Evolutionary conservation across 768 basidiomycete genomes (phyloP), one percentile per base, ranked within the genome.

Genomic region (Saitozyma sp.): DNA sequence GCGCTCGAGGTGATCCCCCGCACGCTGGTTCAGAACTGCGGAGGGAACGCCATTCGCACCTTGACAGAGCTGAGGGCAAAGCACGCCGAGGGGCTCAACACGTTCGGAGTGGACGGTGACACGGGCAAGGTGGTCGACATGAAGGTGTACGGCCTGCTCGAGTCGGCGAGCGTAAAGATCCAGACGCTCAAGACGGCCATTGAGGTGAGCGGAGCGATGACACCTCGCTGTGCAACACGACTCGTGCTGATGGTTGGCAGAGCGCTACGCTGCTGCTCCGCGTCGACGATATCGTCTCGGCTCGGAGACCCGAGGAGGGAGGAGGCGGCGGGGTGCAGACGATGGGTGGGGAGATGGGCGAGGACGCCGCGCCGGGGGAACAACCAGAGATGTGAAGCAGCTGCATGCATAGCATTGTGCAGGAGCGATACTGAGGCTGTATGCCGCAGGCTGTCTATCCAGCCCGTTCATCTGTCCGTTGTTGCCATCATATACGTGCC

Each of bases 141-240:
- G 95, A 93, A 92, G 78, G 81, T 82, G 51, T 96, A 97, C 78
- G 93, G 93, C 1, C 81, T 99, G 63, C 91, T 91, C 68, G 96
- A 99, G 82, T 92, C 90, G 42, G 93, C 95, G 6, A 92, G 91
- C 68, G 95, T 99, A 76, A 98, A 98, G 89, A 89, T 95, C 42
- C 95, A 98, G 84, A 97, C 88, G 9, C 82, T 95, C 75, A 97
- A 98, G 85, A 99, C 94, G 8, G 94, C 96, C 16, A 89, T 98
- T 71, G 93, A 99, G 86, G 89, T 87, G 58, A 61, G 79, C 70
- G 19, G 14, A 49, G n/a, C 45, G 45, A 46, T 2, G 3, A 3
- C 50, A 54, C 42, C 43, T 50, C 46, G 16, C 19, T n/a, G 38
- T 6, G 29, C 38, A 6, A 16, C 17, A 29, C 11, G 29, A 29